Base-by-base conservation (phyloP, 179 eudicot species). In the Actinidia chinensis region DNA sequence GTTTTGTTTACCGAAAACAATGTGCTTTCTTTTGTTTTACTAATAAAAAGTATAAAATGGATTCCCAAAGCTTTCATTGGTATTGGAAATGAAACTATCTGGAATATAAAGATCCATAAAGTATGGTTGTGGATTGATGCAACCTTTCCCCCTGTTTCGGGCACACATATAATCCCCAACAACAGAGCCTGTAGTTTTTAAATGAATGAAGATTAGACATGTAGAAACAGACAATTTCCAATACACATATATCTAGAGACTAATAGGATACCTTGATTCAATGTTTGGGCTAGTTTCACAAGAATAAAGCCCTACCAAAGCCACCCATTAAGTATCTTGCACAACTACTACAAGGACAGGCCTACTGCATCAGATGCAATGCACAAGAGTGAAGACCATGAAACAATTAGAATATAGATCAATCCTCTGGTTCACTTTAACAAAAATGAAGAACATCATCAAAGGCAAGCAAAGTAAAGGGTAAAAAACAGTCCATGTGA, bases 261-360 rank as follows among this genome's bases (percentile, higher is more conserved):
- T 64, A 76, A 68, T 14, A 56, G 9, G 36, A 65, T 80, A 93
- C 98, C 98, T 88, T 89, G 77, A 91, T n/a, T 88, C 48, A 69
- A 76, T 46, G 73, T 84, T 76, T 78, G 82, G 60, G 89, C 20
- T 86, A 85, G 89, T n/a, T n/a, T n/a, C n/a, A n/a, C n/a, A n/a
- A n/a, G 83, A 78, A 93, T 82, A 80, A 86, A 95, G 94, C 95
- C 82, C 89, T 89, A 56, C 99, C 99, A 56, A 88, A 87, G 54
- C 98, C 99, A 74, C 93, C 95, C 92, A 84, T 91, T 83, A 95
- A 75, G 83, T 93, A 95, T n/a, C 83, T 92, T 95, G 87, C 91
- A 88, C 83, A 95, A 83, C 99, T 93, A 88, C 81, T 11, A 74
- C 20, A 42, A 7, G 40, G 5, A 51, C 11, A 46, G 42, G 40